Base-by-base conservation (phyloP, 1,139 yeast species). In the Pichia sp. region DNA sequence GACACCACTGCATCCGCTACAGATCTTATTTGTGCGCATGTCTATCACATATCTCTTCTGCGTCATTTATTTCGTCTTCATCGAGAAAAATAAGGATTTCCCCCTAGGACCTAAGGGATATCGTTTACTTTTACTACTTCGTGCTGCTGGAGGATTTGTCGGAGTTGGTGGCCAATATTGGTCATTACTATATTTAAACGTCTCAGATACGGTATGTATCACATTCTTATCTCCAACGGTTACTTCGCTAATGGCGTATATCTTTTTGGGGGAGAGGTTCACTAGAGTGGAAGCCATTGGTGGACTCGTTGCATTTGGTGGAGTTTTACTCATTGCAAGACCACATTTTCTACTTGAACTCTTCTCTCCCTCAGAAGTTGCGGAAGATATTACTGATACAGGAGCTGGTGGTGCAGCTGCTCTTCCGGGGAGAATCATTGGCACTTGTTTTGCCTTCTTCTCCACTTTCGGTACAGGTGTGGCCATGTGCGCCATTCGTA, bases 251-350 rank as follows among this genome's bases (percentile, higher is more conserved):
- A 59, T 81, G 39, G 95, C 96, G 0, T 78, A 78, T 69, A 49
- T 74, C 3, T 54, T 81, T 10, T 60, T 87, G 24, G 68, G 72
- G 26, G 96, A 87, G 52, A 60, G 69, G n/a, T 81, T 83, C 57
- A 73, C 61, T 5, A 47, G 67, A 18, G 52, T 77, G 12, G 95
- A 87, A 58, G 83, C 77, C 0, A 51, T 67, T 1, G 87, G 94
- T 27, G 82, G 88, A 1, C 13, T 78, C 0, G 57, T 78, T 3
- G 83, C 95, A 0, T 64, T 87, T 17, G 52, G 66, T 2, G 96
- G 96, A 1, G 96, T 87, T 2, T 47, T 86, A 1, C 59, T 86
- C 18, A 83, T 87, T 47, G 91, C 95, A 1, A 74, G 86, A 51
- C 96, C 96, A 0, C 61, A 72, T n/a, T 81, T 81, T 46, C 48